Conservation (phyloP, 768 basidiomycete species). For the Mycena venus region DNA sequence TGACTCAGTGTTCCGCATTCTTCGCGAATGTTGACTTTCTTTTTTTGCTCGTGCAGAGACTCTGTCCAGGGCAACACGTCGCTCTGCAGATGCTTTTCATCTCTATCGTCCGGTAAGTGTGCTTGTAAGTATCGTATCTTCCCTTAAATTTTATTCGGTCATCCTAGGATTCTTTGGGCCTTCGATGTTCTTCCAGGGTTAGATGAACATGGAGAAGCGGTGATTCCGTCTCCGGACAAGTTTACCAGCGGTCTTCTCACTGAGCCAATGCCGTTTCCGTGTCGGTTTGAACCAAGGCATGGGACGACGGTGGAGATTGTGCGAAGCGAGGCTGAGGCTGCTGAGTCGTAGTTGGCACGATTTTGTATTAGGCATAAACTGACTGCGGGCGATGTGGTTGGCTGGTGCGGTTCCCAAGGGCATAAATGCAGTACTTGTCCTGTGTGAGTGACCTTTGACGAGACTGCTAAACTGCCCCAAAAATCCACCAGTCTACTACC, state of each 20-base stretch:
- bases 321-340: conserved; percentile 6
- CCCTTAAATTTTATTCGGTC: no score
- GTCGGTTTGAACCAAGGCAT: conserved; percentile 14
- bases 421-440: no score
- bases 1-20: not conserved
- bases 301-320: not conserved
- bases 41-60: not conserved
- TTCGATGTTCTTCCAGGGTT: not conserved
- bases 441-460: no score
- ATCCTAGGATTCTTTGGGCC: conserved; percentile 18
- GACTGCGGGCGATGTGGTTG: no score
- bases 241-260: not conserved
- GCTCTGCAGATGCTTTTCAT: conserved; percentile 10
- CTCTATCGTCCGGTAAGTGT: conserved; percentile 2
- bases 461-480: no score
- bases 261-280: conserved; percentile 4
- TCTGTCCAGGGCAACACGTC: conserved; percentile 10
- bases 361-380: no score
- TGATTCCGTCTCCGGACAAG: not conserved
- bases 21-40: not conserved
- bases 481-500: no score
- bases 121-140: not conserved
- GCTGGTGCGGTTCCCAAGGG: no score
- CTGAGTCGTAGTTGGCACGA: not conserved
- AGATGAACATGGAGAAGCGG: not conserved